Evolutionary conservation across 805 yeast species (phyloP), one percentile per base, ranked within the genome.

Genomic region (Yarrowia alimentaria): DNA sequence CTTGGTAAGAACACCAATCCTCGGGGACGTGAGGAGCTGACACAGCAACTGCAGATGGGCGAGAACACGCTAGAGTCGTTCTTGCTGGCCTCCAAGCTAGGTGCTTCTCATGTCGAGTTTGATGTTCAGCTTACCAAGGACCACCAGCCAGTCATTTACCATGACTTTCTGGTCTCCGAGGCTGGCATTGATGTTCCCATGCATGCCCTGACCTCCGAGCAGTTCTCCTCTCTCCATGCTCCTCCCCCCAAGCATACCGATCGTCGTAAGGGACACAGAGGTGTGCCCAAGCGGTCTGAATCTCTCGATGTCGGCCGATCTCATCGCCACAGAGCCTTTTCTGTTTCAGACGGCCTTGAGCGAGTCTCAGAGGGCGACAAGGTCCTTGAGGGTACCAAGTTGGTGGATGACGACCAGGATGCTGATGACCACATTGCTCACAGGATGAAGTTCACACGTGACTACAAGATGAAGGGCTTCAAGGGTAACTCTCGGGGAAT

Each of bases 121-220:
- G 98, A 91, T 67, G 98, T 91, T 37, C 98, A 91, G 64, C 71
- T 91, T 58, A 91, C 98, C 12, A 88, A 89, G 62, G 98, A 91
- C 65, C 73, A 74, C 57, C 81, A 87, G 9, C 97, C 98, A 2
- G 98, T 91, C 6, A 85, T 91, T 21, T 91, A 91, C 62, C 98
- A 91, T 65, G 98, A 91, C 64, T 91, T 91, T 62, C 65, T 87
- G 33, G 96, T 91, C 43, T 95, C 96, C 2, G 98, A 91, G 62
- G 81, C 95, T 5, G 98, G 98, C 13, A 88, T 86, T 45, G 98
- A 91, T 68, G 83, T 90, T 43, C 97, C 98, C 3, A 90, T 91
- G 96, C 96, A 90, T 67, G 80, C 83, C 21, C 70, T 91, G 61
- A 90, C 98, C 0, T 72, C 81, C 18, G 97, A 91, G 63, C 98